A percentile compares a stretch with the other conserved stretches of the same genome.
These are phyloP conservation scores for Annulohypoxylon bovei DNA, from an alignment of 495 filamentous ascomycete genomes.

Conservation along the genomic window DNA sequence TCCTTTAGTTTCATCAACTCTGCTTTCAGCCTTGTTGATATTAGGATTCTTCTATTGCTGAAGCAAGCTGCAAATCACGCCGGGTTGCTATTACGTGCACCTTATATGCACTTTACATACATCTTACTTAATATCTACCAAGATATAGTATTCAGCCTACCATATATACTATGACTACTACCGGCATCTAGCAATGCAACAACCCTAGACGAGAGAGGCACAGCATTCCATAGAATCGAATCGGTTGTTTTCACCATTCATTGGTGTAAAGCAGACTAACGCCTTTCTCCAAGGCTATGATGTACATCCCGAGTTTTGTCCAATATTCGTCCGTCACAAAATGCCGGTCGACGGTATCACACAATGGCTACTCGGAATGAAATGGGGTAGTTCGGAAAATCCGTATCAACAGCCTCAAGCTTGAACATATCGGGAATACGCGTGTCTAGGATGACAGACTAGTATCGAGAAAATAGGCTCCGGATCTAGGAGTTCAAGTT, in stretches of 20 bases:
- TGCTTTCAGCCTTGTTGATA: constrained; percentile 22
- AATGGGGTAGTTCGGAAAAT: constrained; percentile 9
- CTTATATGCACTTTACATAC: neutral
- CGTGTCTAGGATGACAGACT: constrained; percentile 6
- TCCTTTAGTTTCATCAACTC: neutral
- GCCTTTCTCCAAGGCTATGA: constrained; percentile 27
- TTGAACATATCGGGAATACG: constrained; percentile 14
- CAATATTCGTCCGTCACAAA: constrained; percentile 26
- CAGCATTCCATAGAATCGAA: constrained; percentile 21
- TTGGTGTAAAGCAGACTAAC: constrained; percentile 28
- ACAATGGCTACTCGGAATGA: constrained; percentile 19
- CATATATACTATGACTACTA: neutral
- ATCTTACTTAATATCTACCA: neutral
- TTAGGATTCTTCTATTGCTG: neutral
- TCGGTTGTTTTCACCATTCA: constrained; percentile 6
- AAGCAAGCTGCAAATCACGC: neutral
- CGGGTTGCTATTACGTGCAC: neutral
- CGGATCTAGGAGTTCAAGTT: constrained; percentile 11
- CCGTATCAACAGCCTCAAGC: constrained; percentile 9
- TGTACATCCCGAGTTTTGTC: constrained; percentile 43
- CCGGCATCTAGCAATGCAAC: constrained; percentile 1
- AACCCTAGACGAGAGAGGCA: constrained; percentile 3
- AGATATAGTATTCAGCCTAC: neutral
- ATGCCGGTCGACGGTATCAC: constrained; percentile 42
- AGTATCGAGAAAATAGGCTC: constrained; percentile 5